phyloP scores from a whole-genome alignment of 805 yeast genomes.

The Wickerhamiella kurtzmanii region DNA sequence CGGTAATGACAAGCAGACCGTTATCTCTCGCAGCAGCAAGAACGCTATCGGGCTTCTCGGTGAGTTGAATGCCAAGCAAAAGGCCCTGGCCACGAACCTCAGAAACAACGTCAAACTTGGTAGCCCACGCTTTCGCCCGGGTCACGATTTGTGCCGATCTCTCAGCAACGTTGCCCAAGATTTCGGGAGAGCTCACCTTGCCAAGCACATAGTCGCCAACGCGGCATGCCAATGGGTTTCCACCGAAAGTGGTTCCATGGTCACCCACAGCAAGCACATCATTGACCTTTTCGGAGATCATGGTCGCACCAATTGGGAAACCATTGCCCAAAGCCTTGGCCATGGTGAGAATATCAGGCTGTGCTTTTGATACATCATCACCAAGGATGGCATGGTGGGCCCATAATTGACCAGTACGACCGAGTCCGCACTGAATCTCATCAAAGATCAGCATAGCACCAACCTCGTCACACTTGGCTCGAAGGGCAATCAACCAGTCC shows the following conservation, averaged over 20 bases:
- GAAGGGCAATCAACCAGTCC: conserved; percentile 54
- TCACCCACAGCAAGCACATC: conserved; percentile 70
- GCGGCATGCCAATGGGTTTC: conserved; percentile 83
- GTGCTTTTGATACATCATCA: conserved; percentile 40
- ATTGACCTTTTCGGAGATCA: conserved; percentile 72
- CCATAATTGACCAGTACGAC: conserved; percentile 88
- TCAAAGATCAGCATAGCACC: conserved; percentile 76
- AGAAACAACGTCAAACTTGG: conserved; percentile 28
- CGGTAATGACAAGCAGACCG: conserved; percentile 77
- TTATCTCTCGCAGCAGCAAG: conserved; percentile 57
- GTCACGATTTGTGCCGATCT: conserved; percentile 46
- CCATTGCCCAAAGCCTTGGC: conserved; percentile 98
- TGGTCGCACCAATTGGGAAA: conserved; percentile 87
- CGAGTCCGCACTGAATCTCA: conserved; percentile 94
- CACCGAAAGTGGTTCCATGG: conserved; percentile 97
- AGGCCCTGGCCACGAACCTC: conserved; percentile 83
- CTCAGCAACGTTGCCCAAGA: conserved; percentile 45
- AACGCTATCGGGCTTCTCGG: conserved; percentile 46
- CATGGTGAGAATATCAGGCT: conserved; percentile 86
- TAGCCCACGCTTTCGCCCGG: conserved; percentile 31
- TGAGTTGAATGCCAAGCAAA: conserved; percentile 69
- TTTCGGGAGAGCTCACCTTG: conserved; percentile 45
- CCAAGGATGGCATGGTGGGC: conserved; percentile 63
- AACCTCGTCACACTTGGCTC: conserved; percentile 50
- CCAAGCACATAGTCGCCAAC: conserved; percentile 66